Base-by-base conservation (phyloP, 306 rosid genomes). In the Mimosa bimucronata region DNA sequence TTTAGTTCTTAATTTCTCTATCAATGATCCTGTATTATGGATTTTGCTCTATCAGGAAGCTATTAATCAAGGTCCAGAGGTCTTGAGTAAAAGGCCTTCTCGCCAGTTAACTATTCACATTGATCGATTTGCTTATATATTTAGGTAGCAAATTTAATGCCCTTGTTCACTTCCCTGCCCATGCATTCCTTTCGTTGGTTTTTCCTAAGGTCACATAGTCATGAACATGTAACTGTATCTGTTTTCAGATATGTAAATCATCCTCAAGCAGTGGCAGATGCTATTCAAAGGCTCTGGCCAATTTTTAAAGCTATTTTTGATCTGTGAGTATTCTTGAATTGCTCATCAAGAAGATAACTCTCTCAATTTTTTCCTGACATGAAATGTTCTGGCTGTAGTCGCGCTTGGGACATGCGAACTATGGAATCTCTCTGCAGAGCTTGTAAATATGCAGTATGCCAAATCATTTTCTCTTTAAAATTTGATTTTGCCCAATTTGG, bases 391-490 rank as follows among this genome's bases (percentile, higher is more conserved):
- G 79, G 85, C 72, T 85, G 82, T 74, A 96, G 99, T 71, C 98
- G 99, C 78, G 99, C 99, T 79, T 96, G 99, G 99, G 99, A 96
- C 91, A 87, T 96, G 97, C 88, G 93, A 83, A 96, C 99, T 71
- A 96, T 96, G 99, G 99, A 96, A 86, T 96, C 98, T 85, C 92
- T 96, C 67, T 96, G 98, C 91, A 93, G 99, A 81, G 97, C 99
- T 53, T 96, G 99, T 88, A 96, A 96, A 96, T 93, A 96, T 66
- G 99, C 99, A 86, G 97, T 93, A 83, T 64, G 75, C 83, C 80
- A 68, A 55, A 77, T 72, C 55, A 30, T 80, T 66, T 37, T 81
- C 61, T 66, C 45, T 30, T 50, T 61, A 78, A 60, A 44, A 72
- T 42, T 76, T 76, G 48, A 29, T 29, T 42, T 76, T 76, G 41